Conservation (phyloP, 1,284 basidiomycete genomes). For the Sutorius eximius region DNA sequence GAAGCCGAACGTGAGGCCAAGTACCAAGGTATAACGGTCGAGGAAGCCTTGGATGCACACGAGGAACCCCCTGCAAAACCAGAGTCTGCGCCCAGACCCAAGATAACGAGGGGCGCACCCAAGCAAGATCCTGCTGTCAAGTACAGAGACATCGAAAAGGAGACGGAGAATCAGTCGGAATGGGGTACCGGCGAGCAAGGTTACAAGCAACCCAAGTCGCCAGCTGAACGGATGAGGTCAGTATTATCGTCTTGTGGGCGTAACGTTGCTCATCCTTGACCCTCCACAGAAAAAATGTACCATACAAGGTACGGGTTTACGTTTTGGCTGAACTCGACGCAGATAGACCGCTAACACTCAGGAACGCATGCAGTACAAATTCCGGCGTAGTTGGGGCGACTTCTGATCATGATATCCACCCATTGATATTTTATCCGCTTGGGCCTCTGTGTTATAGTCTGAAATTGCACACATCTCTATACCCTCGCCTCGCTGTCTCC, state of each 20-base stretch:
- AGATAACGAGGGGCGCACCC: conserved; percentile 55
- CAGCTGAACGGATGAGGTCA: conserved; percentile 69
- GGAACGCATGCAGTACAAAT: conserved; percentile 80
- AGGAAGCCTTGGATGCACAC: conserved; percentile 61
- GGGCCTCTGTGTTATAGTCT: conserved; percentile 2
- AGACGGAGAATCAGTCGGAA: conserved; percentile 53
- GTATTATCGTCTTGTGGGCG: conserved; percentile 20
- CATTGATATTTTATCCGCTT: conserved; percentile 12
- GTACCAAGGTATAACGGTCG: conserved; percentile 77
- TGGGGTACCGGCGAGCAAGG: conserved; percentile 76
- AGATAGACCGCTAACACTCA: conserved; percentile 45
- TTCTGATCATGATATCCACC: conserved; percentile 48
- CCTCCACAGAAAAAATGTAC: conserved; percentile 63
- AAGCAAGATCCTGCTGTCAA: conserved; percentile 64
- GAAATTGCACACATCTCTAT: conserved; percentile 31
- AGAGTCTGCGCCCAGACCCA: conserved; percentile 41
- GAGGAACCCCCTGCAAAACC: conserved; percentile 24
- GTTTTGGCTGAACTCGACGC: neutral
- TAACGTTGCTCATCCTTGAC: neutral
- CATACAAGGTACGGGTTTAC: conserved; percentile 71
- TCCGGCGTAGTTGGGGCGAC: conserved; percentile 81
- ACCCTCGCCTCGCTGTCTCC: conserved; percentile 14
- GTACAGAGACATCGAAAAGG: conserved; percentile 54
- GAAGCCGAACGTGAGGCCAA: conserved; percentile 84
- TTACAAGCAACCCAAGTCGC: conserved; percentile 68